phyloP scores from a whole-genome alignment of 768 basidiomycete species.

The Hydnomerulius pinastri region DNA sequence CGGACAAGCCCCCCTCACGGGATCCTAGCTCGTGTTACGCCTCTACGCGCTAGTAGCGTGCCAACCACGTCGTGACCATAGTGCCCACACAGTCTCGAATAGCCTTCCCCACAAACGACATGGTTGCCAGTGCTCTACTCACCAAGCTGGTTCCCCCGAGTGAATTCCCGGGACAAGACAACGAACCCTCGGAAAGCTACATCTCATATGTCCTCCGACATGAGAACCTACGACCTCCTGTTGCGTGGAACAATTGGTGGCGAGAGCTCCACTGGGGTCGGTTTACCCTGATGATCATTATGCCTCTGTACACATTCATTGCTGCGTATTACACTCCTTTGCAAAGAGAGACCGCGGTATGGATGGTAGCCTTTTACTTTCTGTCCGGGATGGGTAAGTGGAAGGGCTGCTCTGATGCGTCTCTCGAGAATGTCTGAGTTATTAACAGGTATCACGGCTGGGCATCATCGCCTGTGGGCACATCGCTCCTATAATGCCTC shows the following conservation, averaged over 20 bases:
- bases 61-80: no score
- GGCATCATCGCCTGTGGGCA: slow-evolving; percentile 59
- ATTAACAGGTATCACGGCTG: slow-evolving; percentile 33
- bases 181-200: slow-evolving; percentile 70
- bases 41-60: no score
- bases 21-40: no score
- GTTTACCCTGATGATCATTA: slow-evolving; percentile 64
- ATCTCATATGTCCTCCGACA: slow-evolving; percentile 65
- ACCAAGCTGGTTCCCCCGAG: not conserved
- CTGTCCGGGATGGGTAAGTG: slow-evolving; percentile 71
- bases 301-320: slow-evolving; percentile 68
- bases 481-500: slow-evolving; percentile 58
- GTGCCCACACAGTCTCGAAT: no score
- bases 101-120: no score
- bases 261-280: slow-evolving; percentile 72
- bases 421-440: not conserved
- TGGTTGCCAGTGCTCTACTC: no score
- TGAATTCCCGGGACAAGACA: slow-evolving; percentile 25
- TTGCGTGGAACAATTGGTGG: slow-evolving; percentile 54
- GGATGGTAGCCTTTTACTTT: slow-evolving; percentile 60
- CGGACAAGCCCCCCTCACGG: no score
- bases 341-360: slow-evolving; percentile 66
- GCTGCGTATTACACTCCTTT: slow-evolving; percentile 63
- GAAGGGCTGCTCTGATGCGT: not conserved
- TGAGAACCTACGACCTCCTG: slow-evolving; percentile 60